Base-by-base conservation (phyloP, 192 early-diverging fungal genomes). In the Coemansia sp. region DNA sequence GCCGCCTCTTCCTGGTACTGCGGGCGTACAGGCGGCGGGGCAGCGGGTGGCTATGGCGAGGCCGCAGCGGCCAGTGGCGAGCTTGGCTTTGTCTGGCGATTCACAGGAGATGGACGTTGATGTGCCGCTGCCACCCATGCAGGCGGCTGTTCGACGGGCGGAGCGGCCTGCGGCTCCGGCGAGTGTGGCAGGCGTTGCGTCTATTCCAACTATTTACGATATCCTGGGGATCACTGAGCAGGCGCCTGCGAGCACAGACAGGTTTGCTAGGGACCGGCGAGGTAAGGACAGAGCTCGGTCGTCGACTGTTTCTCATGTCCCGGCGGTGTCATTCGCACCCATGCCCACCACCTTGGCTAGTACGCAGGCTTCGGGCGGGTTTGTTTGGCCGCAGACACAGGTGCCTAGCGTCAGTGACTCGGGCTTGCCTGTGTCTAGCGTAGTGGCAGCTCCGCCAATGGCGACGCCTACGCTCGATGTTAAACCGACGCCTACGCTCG, bases 191-290 rank as follows among this genome's bases (percentile, higher is more conserved):
- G 42, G 26, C 26, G 42, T 48, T 23, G n/a, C 55, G 28, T 48
- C 67, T 2, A 73, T 73, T 55, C 66, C 62, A 33, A 65, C 76
- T 11, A 72, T 78, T 28, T 78, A 69, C 42, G 76, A 78, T 43
- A 78, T 78, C 28, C 61, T 78, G 21, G 76, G 76, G 3, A 73
- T 78, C 31, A 0, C 57, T 7, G 70, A 78, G 48, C 33, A 69
- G 21, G 61, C 47, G 14, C 63, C 73, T 14, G 63, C 38, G 5
- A 56, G 28, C 31, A 20, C 37, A 20, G 37, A 41, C 43, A 53
- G 33, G 2, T 36, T 18, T 28, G 56, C 56, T 0, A 58, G 18
- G 34, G 34, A 13, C 56, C 20, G 56, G 56, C 56, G 56, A 58
- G 34, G 34, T n/a, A 20, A 14, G 1, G n/a, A 58, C 25, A 35